These are phyloP conservation scores for Tritrichomonas musculus DNA, from an alignment of 208 protist species.

Conservation along the genomic window DNA sequence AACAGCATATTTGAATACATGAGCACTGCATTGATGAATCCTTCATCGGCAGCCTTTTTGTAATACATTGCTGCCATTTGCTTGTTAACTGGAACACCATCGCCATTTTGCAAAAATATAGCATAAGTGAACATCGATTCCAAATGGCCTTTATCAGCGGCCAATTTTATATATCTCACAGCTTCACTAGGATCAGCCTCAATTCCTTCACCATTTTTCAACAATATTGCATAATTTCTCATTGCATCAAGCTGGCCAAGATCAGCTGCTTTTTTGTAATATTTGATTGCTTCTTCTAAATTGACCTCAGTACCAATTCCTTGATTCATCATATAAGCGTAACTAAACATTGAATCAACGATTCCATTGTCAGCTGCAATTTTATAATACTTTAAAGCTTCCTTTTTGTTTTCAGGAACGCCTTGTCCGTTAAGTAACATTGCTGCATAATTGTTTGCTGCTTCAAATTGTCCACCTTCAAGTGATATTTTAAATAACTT, in stretches of 20 bases:
- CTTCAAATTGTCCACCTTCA: neutral
- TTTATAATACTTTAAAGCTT: neutral
- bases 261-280: neutral
- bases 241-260: neutral
- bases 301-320: neutral
- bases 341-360: neutral
- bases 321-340: neutral
- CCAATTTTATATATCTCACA: neutral
- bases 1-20: neutral
- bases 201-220: neutral
- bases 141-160: neutral
- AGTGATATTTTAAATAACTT: neutral
- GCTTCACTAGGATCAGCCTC: neutral
- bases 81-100: too few relatives aligned
- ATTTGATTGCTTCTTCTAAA: neutral
- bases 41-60: neutral
- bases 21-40: neutral
- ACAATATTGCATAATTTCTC: neutral
- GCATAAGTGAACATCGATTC: too few relatives aligned
- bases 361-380: neutral
- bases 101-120: too few relatives aligned
- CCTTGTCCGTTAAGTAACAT: neutral
- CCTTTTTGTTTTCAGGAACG: neutral
- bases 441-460: neutral
- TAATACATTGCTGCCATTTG: too few relatives aligned